A percentile compares a stretch with the other conserved stretches of the same genome.
These are phyloP conservation scores for Salvia rosmarinus DNA, from an alignment of 257 asterid genomes.

Conservation along the genomic window DNA sequence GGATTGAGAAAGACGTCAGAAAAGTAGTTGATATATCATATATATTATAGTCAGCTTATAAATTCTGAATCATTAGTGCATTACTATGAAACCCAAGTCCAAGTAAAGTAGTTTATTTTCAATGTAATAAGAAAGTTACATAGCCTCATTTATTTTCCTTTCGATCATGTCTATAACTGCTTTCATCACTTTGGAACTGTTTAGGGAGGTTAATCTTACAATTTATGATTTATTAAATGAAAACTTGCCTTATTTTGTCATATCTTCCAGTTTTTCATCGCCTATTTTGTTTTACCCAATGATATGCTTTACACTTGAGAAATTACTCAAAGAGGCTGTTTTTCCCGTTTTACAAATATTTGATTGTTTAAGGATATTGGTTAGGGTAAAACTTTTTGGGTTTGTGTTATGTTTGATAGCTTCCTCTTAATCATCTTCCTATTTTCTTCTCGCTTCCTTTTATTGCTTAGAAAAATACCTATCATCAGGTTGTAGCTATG, in stretches of 20 bases:
- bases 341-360: background rate
- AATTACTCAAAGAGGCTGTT: background rate
- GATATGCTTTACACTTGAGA: slow-evolving; percentile 11
- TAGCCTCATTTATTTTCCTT: background rate
- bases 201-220: background rate
- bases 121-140: background rate
- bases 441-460: background rate
- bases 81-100: background rate
- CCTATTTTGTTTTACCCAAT: background rate
- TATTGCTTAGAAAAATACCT: background rate
- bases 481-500: slow-evolving; percentile 75
- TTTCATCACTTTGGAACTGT: slow-evolving; percentile 11
- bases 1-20: slow-evolving; percentile 98
- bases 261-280: background rate
- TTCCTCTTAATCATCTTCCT: background rate
- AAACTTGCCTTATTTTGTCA: background rate
- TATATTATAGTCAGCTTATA: slow-evolving; percentile 4
- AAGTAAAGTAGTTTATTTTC: slow-evolving; percentile 20
- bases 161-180: background rate
- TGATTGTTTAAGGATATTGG: slow-evolving; percentile 7
- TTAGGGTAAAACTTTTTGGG: background rate
- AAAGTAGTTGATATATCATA: background rate
- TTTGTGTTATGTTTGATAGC: background rate
- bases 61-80: slow-evolving; percentile 1
- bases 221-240: background rate